These are phyloP conservation scores for Hyaloscypha bicolor DNA, from an alignment of 495 filamentous ascomycete genomes.

Conservation along the genomic window DNA sequence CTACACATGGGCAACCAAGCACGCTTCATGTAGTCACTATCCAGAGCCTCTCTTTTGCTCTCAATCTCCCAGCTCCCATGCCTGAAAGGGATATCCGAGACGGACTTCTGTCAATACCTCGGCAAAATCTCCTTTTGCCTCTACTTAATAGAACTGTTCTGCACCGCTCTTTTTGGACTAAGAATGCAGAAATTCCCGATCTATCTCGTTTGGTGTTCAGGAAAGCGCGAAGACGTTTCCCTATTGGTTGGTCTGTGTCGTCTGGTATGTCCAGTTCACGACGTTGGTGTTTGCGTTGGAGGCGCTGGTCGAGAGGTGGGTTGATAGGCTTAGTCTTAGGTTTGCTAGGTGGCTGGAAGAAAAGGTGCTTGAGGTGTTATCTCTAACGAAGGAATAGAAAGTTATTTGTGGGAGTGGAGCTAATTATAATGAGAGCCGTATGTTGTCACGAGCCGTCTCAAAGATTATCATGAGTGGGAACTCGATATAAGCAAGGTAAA, in stretches of 20 bases:
- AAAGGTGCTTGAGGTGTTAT: slow-evolving; percentile 3
- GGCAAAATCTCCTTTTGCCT: slow-evolving; percentile 17
- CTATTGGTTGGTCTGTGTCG: slow-evolving; percentile 14
- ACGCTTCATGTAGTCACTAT: slow-evolving; percentile 12
- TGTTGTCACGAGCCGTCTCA: too few species aligned
- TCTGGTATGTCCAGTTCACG: slow-evolving; percentile 12
- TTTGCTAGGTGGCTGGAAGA: slow-evolving; percentile 22
- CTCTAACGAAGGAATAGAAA: too few species aligned
- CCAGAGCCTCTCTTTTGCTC: slow-evolving; percentile 5
- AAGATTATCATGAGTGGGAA: too few species aligned
- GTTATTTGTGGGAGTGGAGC: too few species aligned
- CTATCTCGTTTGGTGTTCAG: background rate
- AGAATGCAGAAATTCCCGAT: slow-evolving; percentile 7
- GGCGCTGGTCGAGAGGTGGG: slow-evolving; percentile 17
- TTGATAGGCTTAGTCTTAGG: slow-evolving; percentile 18
- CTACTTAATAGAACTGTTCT: slow-evolving; percentile 13
- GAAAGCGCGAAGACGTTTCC: background rate
- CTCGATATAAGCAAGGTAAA: too few species aligned
- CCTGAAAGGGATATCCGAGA: slow-evolving; percentile 12
- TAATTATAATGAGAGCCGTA: too few species aligned
- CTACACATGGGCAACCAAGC: slow-evolving; percentile 14
- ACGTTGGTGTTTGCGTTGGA: slow-evolving; percentile 7
- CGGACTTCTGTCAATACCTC: slow-evolving; percentile 19
- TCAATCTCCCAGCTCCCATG: slow-evolving; percentile 15
- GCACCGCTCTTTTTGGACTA: slow-evolving; percentile 9